Evolutionary conservation across 352 stramenopile genomes (phyloP).

Genomic region (Salisapilia sapeloensis): DNA sequence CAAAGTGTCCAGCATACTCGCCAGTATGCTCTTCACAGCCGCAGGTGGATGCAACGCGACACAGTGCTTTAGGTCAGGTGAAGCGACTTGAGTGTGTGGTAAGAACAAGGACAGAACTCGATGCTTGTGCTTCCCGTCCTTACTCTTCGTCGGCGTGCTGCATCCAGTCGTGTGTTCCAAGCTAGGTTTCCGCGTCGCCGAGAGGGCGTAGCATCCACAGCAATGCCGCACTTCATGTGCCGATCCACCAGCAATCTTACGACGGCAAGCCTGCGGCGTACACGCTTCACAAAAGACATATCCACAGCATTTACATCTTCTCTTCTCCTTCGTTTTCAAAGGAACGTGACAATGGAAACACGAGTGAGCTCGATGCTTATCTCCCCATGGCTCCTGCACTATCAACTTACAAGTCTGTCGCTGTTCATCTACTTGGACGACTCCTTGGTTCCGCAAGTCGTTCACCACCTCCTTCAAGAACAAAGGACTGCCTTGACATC

Average conservation of each 20-base stretch:
- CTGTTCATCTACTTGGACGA: conserved; percentile 38
- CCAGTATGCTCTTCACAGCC: conserved; percentile 74
- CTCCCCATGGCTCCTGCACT: conserved; percentile 62
- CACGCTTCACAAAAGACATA: conserved; percentile 69
- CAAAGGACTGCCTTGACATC: conserved; percentile 67
- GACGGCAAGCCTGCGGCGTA: conserved; percentile 55
- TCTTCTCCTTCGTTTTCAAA: conserved; percentile 41
- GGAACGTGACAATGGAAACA: conserved; percentile 64
- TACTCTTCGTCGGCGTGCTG: conserved; percentile 6
- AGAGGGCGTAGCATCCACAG: conserved; percentile 58
- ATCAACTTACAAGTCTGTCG: conserved; percentile 43
- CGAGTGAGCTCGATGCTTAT: conserved; percentile 47
- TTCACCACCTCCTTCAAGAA: conserved; percentile 73
- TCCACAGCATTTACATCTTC: conserved; percentile 68
- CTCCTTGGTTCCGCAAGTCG: conserved; percentile 66
- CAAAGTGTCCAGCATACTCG: conserved; percentile 66
- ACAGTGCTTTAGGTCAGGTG: conserved; percentile 32
- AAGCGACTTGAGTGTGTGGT: conserved; percentile 5
- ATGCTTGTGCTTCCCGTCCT: conserved; percentile 14
- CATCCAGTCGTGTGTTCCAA: conserved; percentile 21
- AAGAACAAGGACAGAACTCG: conserved; percentile 55
- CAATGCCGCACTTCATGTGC: conserved; percentile 61
- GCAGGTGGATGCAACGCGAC: conserved; percentile 46
- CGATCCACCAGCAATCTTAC: conserved; percentile 36
- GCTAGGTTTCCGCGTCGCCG: conserved; percentile 39